A percentile compares a stretch with the other conserved stretches of the same genome.
Conservation (phyloP, 768 basidiomycete genomes). For the Wakefieldia striispora region DNA sequence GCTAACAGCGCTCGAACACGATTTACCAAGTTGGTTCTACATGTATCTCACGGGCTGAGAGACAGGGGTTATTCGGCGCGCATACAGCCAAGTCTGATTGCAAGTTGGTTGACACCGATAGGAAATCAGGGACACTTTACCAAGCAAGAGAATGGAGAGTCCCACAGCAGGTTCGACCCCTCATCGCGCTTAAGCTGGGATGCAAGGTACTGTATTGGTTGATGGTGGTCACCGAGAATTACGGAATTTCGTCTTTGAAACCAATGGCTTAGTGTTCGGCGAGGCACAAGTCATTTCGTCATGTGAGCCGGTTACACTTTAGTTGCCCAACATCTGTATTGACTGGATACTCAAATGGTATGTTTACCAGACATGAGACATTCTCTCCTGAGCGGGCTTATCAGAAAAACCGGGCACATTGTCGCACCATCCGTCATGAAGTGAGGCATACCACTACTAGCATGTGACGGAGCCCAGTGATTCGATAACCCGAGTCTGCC, state of each 20-base stretch:
- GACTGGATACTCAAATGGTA: background rate
- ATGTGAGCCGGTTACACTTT: background rate
- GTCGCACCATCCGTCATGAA: background rate
- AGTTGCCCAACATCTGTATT: background rate
- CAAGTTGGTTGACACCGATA: no score
- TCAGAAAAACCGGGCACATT: background rate
- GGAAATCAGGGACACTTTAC: no score
- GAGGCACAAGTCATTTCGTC: background rate
- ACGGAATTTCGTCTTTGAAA: no score
- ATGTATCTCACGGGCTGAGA: no score
- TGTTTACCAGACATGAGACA: background rate
- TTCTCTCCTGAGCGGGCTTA: background rate
- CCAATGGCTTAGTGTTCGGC: no score
- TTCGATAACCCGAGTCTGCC: background rate
- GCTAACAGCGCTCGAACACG: background rate
- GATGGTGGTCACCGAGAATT: background rate
- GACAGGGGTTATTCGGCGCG: no score
- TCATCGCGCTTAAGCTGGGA: no score
- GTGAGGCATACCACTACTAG: background rate
- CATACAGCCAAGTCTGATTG: no score
- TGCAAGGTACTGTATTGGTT: no score
- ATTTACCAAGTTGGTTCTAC: background rate
- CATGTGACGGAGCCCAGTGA: constrained; percentile 1
- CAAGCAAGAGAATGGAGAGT: no score
- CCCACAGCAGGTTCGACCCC: no score